Percentiles rank a stretch among this genome's conserved stretches.
Evolutionary conservation across 257 asterid genomes (phyloP).

Genomic region (Voacanga thouarsii): DNA sequence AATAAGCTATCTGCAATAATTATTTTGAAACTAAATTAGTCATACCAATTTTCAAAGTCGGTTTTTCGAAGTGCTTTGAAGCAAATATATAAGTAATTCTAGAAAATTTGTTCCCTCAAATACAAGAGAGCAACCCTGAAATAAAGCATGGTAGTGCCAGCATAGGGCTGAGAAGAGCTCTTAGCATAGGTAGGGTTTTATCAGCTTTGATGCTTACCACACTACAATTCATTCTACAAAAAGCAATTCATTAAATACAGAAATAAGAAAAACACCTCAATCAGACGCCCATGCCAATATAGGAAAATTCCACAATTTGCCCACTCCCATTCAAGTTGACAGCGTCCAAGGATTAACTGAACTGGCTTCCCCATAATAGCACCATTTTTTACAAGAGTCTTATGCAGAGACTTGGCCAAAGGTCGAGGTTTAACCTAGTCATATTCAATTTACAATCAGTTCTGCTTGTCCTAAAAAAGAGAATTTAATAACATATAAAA

Average conservation of each 20-base stretch:
- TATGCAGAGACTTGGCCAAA: slow-evolving; percentile 60
- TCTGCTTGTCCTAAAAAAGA: not conserved
- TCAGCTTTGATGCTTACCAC: not conserved
- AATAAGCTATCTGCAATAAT: not conserved
- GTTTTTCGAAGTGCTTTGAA: not conserved
- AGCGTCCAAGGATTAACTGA: slow-evolving; percentile 56
- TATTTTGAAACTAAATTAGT: not conserved
- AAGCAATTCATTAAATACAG: not conserved
- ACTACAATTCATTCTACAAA: not conserved
- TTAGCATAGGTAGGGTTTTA: not conserved
- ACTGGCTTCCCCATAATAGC: slow-evolving; percentile 48
- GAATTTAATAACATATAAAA: not conserved
- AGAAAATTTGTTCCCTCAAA: too few relatives aligned
- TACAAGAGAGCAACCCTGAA: not conserved
- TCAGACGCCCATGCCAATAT: slow-evolving; percentile 85
- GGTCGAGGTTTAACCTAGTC: slow-evolving; percentile 64
- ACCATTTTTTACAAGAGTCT: slow-evolving; percentile 52
- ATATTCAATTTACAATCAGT: not conserved
- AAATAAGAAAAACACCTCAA: slow-evolving; percentile 51
- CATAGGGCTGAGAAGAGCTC: not conserved
- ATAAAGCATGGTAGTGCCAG: not conserved
- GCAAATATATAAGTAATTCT: too few relatives aligned
- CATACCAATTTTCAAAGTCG: too few relatives aligned
- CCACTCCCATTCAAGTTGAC: slow-evolving; percentile 75
- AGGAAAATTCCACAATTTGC: slow-evolving; percentile 78